phyloP scores from a whole-genome alignment of 768 basidiomycete species.

The Boletus vermiculosoides region DNA sequence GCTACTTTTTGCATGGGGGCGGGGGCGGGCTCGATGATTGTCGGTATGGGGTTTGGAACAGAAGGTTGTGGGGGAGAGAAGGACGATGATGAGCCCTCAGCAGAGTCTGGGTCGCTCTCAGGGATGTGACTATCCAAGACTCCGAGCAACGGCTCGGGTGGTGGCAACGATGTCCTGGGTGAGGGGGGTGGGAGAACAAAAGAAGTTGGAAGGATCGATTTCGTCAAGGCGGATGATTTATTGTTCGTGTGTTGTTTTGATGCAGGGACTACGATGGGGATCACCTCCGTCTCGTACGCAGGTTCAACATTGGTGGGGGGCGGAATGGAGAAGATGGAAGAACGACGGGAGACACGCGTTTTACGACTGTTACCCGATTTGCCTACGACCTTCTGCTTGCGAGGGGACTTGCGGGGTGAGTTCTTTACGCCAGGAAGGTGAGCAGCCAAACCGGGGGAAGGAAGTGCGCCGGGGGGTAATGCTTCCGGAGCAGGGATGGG shows the following conservation, averaged over 20 bases:
- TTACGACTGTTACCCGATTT: constrained; percentile 48
- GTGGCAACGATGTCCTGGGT: constrained; percentile 59
- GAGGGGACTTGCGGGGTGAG: constrained; percentile 45
- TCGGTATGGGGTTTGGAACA: constrained; percentile 19
- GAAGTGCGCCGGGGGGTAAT: constrained; percentile 22
- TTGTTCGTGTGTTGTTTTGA: constrained; percentile 26
- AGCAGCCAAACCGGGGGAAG: constrained; percentile 24
- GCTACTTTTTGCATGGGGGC: constrained; percentile 3
- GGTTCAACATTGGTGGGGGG: constrained; percentile 39
- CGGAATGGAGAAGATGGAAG: constrained; percentile 39
- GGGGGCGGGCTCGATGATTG: constrained; percentile 20
- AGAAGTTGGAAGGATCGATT: constrained; percentile 60
- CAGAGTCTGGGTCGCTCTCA: neutral
- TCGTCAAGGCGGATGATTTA: constrained; percentile 29
- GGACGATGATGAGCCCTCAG: neutral
- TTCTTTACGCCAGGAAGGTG: constrained; percentile 35
- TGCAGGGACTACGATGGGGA: constrained; percentile 31
- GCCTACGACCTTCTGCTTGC: constrained; percentile 45
- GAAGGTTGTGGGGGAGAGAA: neutral
- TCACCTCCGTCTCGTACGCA: constrained; percentile 54
- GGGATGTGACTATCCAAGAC: constrained; percentile 23
- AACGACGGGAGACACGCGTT: constrained; percentile 45
- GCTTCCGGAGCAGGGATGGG: constrained; percentile 33
- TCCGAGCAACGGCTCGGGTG: constrained; percentile 38
- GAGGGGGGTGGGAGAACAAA: constrained; percentile 81